A percentile compares a stretch with the other conserved stretches of the same genome.
These are phyloP conservation scores for Astrephomene gubernaculifera DNA, from an alignment of 139 green algal species.

Conservation along the genomic window DNA sequence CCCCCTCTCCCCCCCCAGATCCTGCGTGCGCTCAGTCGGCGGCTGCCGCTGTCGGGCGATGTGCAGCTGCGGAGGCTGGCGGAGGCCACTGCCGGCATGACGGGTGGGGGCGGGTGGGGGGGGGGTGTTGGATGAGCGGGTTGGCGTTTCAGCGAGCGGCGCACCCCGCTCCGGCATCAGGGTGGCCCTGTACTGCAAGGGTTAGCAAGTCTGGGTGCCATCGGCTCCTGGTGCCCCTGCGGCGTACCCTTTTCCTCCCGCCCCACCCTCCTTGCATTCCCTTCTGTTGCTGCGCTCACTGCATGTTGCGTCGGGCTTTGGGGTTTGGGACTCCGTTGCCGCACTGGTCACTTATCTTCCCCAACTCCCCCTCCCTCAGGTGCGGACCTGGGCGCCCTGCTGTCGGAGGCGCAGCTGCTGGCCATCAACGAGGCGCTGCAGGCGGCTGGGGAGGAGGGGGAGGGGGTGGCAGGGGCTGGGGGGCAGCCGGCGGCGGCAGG, in stretches of 20 bases:
- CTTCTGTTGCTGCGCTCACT: no score
- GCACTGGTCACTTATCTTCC: no score
- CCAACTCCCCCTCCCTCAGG: conserved; percentile 34
- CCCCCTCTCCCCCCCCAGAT: conserved; percentile 47
- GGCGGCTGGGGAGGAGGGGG: no score
- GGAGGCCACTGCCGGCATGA: conserved; percentile 60
- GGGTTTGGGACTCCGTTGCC: no score
- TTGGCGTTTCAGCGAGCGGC: no score
- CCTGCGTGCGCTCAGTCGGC: conserved; percentile 63
- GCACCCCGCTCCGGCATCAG: no score
- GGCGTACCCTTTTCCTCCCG: no score
- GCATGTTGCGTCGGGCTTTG: no score
- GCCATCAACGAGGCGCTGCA: conserved; percentile 81
- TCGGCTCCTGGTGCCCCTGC: no score
- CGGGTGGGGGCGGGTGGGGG: conserved; percentile 32
- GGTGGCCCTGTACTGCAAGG: no score
- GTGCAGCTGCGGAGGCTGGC: conserved; percentile 66
- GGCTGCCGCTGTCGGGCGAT: conserved; percentile 60
- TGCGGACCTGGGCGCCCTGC: conserved; percentile 83
- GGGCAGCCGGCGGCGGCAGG: background rate
- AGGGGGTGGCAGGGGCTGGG: conserved; percentile 8
- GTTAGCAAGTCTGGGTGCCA: no score
- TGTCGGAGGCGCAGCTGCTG: conserved; percentile 86
- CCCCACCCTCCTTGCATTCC: no score
- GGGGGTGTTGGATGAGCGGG: background rate